Percentiles rank a stretch among this genome's conserved stretches.
These are phyloP conservation scores for Arabidopsis arenosa DNA, from an alignment of 345 rosid genomes.

Conservation along the genomic window DNA sequence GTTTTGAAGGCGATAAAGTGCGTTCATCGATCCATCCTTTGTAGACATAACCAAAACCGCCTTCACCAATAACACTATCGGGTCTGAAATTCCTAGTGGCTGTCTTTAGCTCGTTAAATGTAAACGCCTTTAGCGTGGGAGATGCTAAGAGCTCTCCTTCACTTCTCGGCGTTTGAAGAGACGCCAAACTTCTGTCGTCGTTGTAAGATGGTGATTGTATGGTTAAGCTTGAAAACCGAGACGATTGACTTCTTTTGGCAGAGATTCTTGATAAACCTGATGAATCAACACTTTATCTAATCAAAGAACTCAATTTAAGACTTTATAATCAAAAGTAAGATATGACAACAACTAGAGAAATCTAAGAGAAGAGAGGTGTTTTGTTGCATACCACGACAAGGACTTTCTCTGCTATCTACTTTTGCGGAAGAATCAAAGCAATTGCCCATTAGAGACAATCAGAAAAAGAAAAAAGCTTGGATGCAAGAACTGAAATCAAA, in stretches of 20 bases:
- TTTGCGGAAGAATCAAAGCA: constrained; percentile 61
- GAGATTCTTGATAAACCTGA: constrained; percentile 65
- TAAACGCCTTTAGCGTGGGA: constrained; percentile 73
- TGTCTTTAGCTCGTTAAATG: constrained; percentile 70
- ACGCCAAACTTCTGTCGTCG: constrained; percentile 20
- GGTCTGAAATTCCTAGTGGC: constrained; percentile 90
- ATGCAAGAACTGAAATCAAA: neutral
- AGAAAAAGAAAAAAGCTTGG: neutral
- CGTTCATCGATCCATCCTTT: constrained; percentile 87
- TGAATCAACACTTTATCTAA: constrained; percentile 23
- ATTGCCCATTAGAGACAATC: constrained; percentile 59
- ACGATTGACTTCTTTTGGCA: constrained; percentile 57
- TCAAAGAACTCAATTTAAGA: neutral
- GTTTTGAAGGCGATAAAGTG: constrained; percentile 63
- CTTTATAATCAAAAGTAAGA: neutral
- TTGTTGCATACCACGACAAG: constrained; percentile 50
- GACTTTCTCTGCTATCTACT: constrained; percentile 59
- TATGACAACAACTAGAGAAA: constrained; percentile 1
- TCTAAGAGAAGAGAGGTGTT: neutral
- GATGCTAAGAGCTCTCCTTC: constrained; percentile 83
- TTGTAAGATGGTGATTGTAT: constrained; percentile 53
- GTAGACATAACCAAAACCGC: constrained; percentile 85
- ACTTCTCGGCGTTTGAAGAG: constrained; percentile 67
- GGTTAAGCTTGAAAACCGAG: constrained; percentile 54
- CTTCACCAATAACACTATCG: constrained; percentile 86